Conservation (phyloP, 331 rosid species). For the Quercus phellos region DNA sequence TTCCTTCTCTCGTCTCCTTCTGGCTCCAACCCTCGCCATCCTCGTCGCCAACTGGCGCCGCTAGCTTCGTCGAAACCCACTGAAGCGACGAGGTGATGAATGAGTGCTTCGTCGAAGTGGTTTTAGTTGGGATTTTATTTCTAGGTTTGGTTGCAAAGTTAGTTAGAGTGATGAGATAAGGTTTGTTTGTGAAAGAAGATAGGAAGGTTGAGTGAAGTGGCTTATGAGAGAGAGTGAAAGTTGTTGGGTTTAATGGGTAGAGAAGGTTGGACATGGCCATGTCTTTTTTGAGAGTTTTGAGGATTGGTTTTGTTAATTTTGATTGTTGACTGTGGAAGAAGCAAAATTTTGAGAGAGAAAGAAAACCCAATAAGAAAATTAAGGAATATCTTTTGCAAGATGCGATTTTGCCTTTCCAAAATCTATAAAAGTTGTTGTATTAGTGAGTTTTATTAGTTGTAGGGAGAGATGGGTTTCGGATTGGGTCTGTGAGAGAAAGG, state of each 20-base stretch:
- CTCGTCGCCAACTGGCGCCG: too few species aligned
- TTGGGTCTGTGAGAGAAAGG: too few species aligned
- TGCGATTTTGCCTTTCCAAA: background rate
- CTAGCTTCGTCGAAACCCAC: too few species aligned
- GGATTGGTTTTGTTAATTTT: slow-evolving; percentile 2
- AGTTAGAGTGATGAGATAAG: slow-evolving; percentile 22
- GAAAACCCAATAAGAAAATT: background rate
- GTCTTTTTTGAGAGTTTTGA: background rate
- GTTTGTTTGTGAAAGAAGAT: slow-evolving; percentile 10
- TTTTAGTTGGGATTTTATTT: slow-evolving; percentile 15
- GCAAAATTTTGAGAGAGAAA: background rate
- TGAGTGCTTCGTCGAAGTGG: background rate
- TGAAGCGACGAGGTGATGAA: too few species aligned
- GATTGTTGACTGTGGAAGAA: background rate
- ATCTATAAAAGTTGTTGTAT: background rate
- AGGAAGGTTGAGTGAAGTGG: slow-evolving; percentile 40
- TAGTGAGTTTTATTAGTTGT: too few species aligned
- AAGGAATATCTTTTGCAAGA: background rate
- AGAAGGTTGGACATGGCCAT: slow-evolving; percentile 45
- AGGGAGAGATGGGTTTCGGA: too few species aligned
- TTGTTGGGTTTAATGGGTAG: slow-evolving; percentile 14
- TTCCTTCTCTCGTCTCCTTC: too few species aligned
- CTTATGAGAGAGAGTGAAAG: slow-evolving; percentile 32
- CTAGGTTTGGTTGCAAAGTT: slow-evolving; percentile 25
- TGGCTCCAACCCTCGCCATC: too few species aligned